Evolutionary conservation across 192 early-diverging fungal genomes (phyloP).

Genomic region (Coemansia sp.): DNA sequence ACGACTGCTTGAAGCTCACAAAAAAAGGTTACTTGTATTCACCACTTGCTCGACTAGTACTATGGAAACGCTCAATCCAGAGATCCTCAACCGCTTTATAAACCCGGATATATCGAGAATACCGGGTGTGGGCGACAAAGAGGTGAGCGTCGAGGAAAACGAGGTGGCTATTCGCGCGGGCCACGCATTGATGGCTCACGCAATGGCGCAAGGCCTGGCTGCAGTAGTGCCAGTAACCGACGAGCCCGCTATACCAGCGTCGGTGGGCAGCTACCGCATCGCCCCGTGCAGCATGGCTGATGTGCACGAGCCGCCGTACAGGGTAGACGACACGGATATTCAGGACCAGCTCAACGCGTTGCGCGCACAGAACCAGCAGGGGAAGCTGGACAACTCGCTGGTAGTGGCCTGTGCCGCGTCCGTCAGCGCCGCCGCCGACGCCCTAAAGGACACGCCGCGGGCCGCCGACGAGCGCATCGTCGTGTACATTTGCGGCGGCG

Average conservation of each 20-base stretch:
- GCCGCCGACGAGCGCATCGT: slow-evolving; percentile 8
- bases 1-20: no score
- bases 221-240: not conserved
- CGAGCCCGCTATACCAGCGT: slow-evolving; percentile 3
- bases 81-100: no score
- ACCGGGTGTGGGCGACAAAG: slow-evolving; percentile 15
- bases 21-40: no score
- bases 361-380: slow-evolving; percentile 5
- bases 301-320: slow-evolving; percentile 15
- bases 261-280: not conserved
- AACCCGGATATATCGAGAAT: not conserved
- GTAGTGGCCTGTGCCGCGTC: slow-evolving; percentile 8
- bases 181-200: not conserved
- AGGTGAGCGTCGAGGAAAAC: slow-evolving; percentile 8
- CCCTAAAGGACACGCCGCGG: not conserved
- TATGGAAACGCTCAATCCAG: no score
- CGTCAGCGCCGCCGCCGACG: not conserved
- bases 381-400: slow-evolving; percentile 5
- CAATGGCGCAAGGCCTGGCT: not conserved
- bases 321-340: not conserved
- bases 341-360: slow-evolving; percentile 1
- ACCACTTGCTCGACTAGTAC: no score
- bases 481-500: slow-evolving; percentile 18
- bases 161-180: not conserved
- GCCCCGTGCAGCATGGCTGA: slow-evolving; percentile 7